A percentile compares a stretch with the other conserved stretches of the same genome.
phyloP scores from a whole-genome alignment of 2,329 filamentous ascomycete species.

The Aspergillus alliaceus region DNA sequence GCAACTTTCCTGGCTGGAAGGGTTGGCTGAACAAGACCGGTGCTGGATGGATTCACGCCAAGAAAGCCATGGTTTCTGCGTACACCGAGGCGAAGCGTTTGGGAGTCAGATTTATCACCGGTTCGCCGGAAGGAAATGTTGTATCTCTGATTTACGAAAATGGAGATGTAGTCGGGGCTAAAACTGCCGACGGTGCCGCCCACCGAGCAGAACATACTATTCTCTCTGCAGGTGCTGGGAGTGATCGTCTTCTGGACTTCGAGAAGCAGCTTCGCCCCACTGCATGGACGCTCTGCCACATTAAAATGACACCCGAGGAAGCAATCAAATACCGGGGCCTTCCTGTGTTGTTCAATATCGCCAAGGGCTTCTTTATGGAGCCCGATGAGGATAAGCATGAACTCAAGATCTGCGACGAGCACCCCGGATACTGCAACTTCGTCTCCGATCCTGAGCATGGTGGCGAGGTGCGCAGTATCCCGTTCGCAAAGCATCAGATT shows the following conservation, averaged over 20 bases:
- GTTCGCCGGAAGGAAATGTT: conserved; percentile 39
- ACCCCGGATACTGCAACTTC: conserved; percentile 57
- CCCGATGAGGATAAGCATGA: conserved; percentile 41
- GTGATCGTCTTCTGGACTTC: conserved; percentile 50
- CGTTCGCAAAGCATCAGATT: conserved; percentile 45
- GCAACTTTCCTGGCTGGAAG: conserved; percentile 52
- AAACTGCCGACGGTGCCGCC: conserved; percentile 42
- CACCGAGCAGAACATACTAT: conserved; percentile 48
- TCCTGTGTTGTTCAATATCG: conserved; percentile 52
- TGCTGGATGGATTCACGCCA: conserved; percentile 57
- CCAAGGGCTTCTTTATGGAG: conserved; percentile 53
- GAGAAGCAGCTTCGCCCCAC: conserved; percentile 55
- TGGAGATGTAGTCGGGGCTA: conserved; percentile 44
- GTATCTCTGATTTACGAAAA: conserved; percentile 39
- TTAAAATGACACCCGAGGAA: conserved; percentile 50
- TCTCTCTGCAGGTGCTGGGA: conserved; percentile 52
- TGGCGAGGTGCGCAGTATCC: conserved; percentile 36
- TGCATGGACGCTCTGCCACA: conserved; percentile 55
- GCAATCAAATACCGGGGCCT: conserved; percentile 47
- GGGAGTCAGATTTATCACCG: conserved; percentile 51
- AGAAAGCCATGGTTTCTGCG: conserved; percentile 49
- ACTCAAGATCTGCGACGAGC: conserved; percentile 51
- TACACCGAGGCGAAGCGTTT: conserved; percentile 46
- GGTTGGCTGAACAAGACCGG: conserved; percentile 44
- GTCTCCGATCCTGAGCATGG: conserved; percentile 23